phyloP scores from a whole-genome alignment of 2,329 filamentous ascomycete species.

The Fusarium oxysporum region DNA sequence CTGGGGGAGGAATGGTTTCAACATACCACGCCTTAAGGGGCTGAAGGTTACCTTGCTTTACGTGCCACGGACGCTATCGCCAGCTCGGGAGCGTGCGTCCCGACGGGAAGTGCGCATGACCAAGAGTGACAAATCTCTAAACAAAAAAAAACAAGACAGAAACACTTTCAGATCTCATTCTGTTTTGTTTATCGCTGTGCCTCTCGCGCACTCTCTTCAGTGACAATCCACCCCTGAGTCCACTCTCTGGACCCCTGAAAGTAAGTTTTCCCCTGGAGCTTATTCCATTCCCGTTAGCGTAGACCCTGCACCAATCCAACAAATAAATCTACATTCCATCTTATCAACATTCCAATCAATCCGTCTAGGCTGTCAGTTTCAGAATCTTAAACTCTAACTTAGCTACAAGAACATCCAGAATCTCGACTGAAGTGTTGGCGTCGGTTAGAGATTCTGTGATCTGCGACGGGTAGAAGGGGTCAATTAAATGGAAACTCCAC shows the following conservation, averaged over 20 bases:
- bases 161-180: not conserved
- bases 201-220: not conserved
- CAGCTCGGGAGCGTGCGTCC: slow-evolving; percentile 5
- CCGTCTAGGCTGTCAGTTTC: not conserved
- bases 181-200: slow-evolving; percentile 7
- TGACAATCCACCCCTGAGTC: slow-evolving; percentile 25
- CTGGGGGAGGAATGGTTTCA: slow-evolving; percentile 32
- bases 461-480: not conserved
- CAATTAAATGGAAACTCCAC: slow-evolving; percentile 3
- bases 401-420: no score
- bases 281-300: slow-evolving; percentile 8
- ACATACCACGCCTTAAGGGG: slow-evolving; percentile 2
- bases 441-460: not conserved
- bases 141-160: not conserved
- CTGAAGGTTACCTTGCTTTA: not conserved
- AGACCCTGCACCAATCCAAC: not conserved
- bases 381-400: not conserved
- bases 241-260: slow-evolving; percentile 28
- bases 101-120: slow-evolving; percentile 5
- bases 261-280: slow-evolving; percentile 22
- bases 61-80: slow-evolving; percentile 5
- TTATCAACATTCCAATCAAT: slow-evolving; percentile 1
- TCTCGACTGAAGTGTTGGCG: not conserved
- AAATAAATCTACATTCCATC: not conserved
- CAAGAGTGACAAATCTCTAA: not conserved